Evolutionary conservation across 768 basidiomycete genomes (phyloP), one percentile per base, ranked within the genome.

Genomic region (Leucocoprinus birnbaumii): DNA sequence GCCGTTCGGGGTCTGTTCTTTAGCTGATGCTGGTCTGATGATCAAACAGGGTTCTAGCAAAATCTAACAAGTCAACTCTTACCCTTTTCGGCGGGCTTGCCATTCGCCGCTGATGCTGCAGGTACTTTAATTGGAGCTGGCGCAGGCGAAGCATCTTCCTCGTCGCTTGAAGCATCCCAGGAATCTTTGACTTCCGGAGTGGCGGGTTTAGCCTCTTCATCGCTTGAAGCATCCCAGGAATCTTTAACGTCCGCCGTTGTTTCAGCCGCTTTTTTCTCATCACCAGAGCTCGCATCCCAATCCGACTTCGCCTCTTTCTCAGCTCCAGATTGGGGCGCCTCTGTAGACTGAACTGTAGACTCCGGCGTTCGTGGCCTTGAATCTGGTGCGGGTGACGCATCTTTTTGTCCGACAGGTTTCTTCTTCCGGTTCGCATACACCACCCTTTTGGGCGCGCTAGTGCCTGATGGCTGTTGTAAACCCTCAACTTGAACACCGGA

Each of bases 401-500:
- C 83, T 64, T 81, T 85, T 27, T 66, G 66, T 46, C 63, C 65
- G 7, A 78, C 78, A 1, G 73, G 79, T 64, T 85, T 89, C 78
- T 89, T 93, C 77, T 94, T 95, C 64, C 86, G 85, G 62, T 80
- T 87, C 45, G 87, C 85, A 67, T 95, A 97, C 4, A 86, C 82
- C 22, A 91, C 85, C 68, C 89, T 93, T 72, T 87, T 94, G 37
- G 80, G 70, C 56, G 67, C 68, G 13, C 65, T 72, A 59, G 68
- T 69, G 49, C 62, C 73, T 19, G 79, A 66, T 26, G 72, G 58
- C 59, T 88, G 82, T 52, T 92, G 87, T 18, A 98, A 74, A 57
- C 92, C 97, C 63, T 95, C 94, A 57, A 99, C 89, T 61, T 87
- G 86, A 46, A 89, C 89, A 48, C 94, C 94, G 34, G 91, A 89